Conservation (phyloP, 1,139 yeast species). For the Scheffersomyces segobiensis region DNA sequence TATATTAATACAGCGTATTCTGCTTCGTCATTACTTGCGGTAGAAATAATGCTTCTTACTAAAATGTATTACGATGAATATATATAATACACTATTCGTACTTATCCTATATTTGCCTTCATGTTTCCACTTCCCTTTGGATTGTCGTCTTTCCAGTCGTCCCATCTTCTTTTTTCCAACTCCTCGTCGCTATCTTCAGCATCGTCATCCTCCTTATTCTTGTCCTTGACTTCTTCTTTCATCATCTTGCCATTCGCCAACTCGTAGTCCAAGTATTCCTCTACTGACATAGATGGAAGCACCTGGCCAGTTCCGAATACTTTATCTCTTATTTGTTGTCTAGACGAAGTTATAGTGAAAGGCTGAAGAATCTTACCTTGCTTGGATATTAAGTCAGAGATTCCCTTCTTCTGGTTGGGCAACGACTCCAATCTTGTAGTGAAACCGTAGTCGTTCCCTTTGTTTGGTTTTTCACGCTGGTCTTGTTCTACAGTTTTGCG, state of each 20-base stretch:
- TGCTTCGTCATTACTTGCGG: no score
- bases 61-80: no score
- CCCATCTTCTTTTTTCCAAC: slow-evolving; percentile 77
- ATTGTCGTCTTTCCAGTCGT: slow-evolving; percentile 84
- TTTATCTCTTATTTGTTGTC: slow-evolving; percentile 57
- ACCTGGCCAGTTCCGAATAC: slow-evolving; percentile 93
- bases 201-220: slow-evolving; percentile 22
- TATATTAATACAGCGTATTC: no score
- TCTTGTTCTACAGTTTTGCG: slow-evolving; percentile 1
- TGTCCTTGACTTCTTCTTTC: slow-evolving; percentile 45
- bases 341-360: slow-evolving; percentile 68
- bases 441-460: slow-evolving; percentile 36
- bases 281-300: slow-evolving; percentile 93
- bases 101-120: slow-evolving; percentile 68
- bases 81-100: background rate
- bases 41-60: background rate
- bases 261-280: slow-evolving; percentile 86
- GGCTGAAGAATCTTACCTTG: slow-evolving; percentile 83
- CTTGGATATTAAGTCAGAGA: slow-evolving; percentile 50
- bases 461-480: slow-evolving; percentile 13
- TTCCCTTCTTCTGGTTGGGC: slow-evolving; percentile 19
- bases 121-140: slow-evolving; percentile 91
- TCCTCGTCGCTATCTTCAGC: slow-evolving; percentile 49
- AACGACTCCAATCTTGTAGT: slow-evolving; percentile 56
- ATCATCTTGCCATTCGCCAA: slow-evolving; percentile 79